phyloP scores from a whole-genome alignment of 768 basidiomycete genomes.

The Calocybe cyanea region DNA sequence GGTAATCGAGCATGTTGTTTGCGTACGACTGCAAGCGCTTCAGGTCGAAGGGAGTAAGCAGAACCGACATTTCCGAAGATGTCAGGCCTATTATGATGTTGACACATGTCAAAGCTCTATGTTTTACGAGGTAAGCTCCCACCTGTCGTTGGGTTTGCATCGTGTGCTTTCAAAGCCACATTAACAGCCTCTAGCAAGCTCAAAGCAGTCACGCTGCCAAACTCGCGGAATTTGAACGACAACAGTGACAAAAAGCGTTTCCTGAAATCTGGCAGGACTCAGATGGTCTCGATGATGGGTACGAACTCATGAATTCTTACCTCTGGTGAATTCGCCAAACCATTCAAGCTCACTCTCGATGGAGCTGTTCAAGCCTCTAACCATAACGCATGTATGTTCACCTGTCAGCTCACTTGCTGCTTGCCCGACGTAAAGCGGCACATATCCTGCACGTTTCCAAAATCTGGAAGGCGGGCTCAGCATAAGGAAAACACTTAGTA shows the following conservation, averaged over 20 bases:
- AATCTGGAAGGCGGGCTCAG: slow-evolving; percentile 47
- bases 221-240: slow-evolving; percentile 94
- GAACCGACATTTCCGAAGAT: slow-evolving; percentile 43
- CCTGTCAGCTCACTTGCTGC: slow-evolving; percentile 94
- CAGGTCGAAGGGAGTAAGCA: slow-evolving; percentile 89
- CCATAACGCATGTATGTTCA: slow-evolving; percentile 96
- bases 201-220: slow-evolving; percentile 81
- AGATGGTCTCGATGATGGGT: neutral
- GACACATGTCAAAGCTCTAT: neutral
- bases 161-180: slow-evolving; percentile 47
- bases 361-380: slow-evolving; percentile 76
- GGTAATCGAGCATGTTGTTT: slow-evolving; percentile 94
- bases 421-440: slow-evolving; percentile 91
- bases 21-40: slow-evolving; percentile 95
- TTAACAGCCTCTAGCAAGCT: slow-evolving; percentile 88
- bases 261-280: slow-evolving; percentile 69
- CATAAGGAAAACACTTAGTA: neutral
- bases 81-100: slow-evolving; percentile 25
- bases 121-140: slow-evolving; percentile 10
- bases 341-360: slow-evolving; percentile 65
- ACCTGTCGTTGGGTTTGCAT: slow-evolving; percentile 36
- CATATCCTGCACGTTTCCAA: slow-evolving; percentile 93
- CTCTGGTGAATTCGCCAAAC: slow-evolving; percentile 86
- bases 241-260: slow-evolving; percentile 84
- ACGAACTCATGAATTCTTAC: slow-evolving; percentile 32